Conservation (phyloP, 2,329 filamentous ascomycete species). For the Didymella glomerata region DNA sequence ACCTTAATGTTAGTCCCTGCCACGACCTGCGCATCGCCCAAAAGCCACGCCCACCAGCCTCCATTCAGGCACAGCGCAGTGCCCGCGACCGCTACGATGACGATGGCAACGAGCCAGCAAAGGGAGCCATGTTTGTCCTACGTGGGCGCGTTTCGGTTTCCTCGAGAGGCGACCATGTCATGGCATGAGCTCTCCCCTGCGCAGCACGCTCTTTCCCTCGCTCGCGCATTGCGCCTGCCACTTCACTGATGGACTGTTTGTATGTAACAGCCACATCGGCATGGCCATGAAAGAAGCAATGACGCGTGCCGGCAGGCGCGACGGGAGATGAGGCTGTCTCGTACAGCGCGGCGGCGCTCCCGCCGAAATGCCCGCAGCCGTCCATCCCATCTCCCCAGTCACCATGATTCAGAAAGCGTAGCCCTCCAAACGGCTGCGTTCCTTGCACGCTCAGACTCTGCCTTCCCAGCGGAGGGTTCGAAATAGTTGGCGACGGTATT, state of each 20-base stretch:
- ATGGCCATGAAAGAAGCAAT: slow-evolving; percentile 29
- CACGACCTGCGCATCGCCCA: slow-evolving; percentile 35
- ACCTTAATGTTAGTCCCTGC: slow-evolving; percentile 48
- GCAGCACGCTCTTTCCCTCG: slow-evolving; percentile 25
- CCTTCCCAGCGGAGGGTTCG: slow-evolving; percentile 26
- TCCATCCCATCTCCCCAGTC: slow-evolving; percentile 4
- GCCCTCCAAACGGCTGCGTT: slow-evolving; percentile 6
- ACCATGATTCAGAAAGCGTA: slow-evolving; percentile 5
- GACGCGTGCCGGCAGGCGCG: slow-evolving; percentile 9
- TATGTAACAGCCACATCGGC: slow-evolving; percentile 21
- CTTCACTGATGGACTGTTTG: slow-evolving; percentile 30
- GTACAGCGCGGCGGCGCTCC: slow-evolving; percentile 11
- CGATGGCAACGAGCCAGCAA: slow-evolving; percentile 24
- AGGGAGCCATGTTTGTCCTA: slow-evolving; percentile 33
- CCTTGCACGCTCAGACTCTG: slow-evolving; percentile 23
- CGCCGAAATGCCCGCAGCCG: slow-evolving; percentile 8
- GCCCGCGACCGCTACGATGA: slow-evolving; percentile 22
- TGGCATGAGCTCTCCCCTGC: slow-evolving; percentile 20
- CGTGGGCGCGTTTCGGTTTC: slow-evolving; percentile 30
- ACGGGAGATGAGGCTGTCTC: slow-evolving; percentile 19
- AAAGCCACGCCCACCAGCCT: slow-evolving; percentile 40
- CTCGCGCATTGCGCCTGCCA: slow-evolving; percentile 28
- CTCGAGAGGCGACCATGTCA: slow-evolving; percentile 19
- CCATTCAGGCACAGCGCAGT: slow-evolving; percentile 34
- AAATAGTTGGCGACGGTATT: slow-evolving; percentile 31